These are phyloP conservation scores for Amanita subjunquillea DNA, from an alignment of 768 basidiomycete species.

Conservation along the genomic window DNA sequence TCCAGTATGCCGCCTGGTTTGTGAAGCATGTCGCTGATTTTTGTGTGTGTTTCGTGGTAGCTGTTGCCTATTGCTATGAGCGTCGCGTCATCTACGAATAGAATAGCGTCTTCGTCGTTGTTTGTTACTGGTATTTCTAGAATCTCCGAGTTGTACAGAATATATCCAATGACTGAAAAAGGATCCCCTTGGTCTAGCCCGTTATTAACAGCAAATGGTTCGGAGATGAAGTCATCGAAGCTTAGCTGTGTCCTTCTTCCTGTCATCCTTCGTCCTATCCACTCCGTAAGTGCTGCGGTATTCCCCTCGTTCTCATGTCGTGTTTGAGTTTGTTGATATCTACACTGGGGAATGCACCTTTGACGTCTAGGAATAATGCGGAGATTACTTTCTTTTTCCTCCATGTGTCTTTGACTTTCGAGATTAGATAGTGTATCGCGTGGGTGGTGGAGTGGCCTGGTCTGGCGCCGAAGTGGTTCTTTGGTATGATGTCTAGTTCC, in stretches of 20 bases:
- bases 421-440: background rate
- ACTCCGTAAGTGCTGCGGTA: background rate
- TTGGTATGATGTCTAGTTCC: background rate
- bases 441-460: background rate
- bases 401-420: background rate
- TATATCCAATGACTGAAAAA: slow-evolving; percentile 6
- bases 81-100: background rate
- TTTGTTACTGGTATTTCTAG: background rate
- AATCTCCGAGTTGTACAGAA: slow-evolving; percentile 1
- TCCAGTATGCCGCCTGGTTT: background rate
- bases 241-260: background rate
- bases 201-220: background rate
- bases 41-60: background rate
- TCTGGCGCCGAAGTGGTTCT: background rate
- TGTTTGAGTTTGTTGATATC: slow-evolving; percentile 3
- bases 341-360: slow-evolving; percentile 8
- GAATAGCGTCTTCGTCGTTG: background rate
- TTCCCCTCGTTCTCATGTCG: background rate
- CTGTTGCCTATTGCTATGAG: background rate
- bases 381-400: slow-evolving; percentile 1
- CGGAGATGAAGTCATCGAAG: slow-evolving; percentile 10
- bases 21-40: background rate
- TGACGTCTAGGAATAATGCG: slow-evolving; percentile 8
- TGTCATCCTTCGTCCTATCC: background rate
- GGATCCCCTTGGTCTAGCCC: slow-evolving; percentile 9